phyloP scores from a whole-genome alignment of 2,329 filamentous ascomycete genomes.

The Fusarium compactum region DNA sequence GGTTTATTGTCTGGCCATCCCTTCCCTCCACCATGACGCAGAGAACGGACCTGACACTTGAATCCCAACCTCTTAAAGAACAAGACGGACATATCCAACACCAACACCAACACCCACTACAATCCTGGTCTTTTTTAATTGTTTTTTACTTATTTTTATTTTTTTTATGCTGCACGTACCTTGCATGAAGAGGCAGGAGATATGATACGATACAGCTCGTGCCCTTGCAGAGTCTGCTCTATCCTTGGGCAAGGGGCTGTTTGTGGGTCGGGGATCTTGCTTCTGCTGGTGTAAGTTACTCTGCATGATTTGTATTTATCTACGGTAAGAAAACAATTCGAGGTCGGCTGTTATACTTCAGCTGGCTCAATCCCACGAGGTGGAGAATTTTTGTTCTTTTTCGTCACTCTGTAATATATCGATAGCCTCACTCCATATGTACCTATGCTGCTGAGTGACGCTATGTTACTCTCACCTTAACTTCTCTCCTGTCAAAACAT shows the following conservation, averaged over 20 bases:
- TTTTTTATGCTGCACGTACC: conserved; percentile 24
- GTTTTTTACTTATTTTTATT: background rate
- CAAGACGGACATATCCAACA: conserved; percentile 13
- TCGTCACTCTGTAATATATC: background rate
- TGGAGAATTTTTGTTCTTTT: background rate
- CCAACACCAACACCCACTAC: background rate
- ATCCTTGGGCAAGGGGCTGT: background rate
- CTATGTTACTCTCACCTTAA: background rate
- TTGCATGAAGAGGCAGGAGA: conserved; percentile 33
- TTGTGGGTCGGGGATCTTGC: conserved; percentile 20
- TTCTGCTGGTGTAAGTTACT: conserved; percentile 9
- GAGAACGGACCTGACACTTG: background rate
- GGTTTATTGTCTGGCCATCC: background rate
- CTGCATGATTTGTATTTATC: background rate
- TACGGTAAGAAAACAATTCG: background rate
- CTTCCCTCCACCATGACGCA: conserved; percentile 19
- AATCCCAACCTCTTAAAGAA: conserved; percentile 26
- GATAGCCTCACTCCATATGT: background rate
- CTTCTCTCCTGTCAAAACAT: background rate
- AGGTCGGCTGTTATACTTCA: background rate
- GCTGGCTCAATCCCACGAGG: background rate
- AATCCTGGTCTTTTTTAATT: conserved; percentile 7
- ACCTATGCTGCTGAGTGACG: background rate
- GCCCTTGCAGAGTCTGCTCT: conserved; percentile 18
- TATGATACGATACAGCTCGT: conserved; percentile 8